Evolutionary conservation across 2,329 filamentous ascomycete genomes (phyloP), one percentile per base, ranked within the genome.

Genomic region (Iodosphaeria phyllophila): DNA sequence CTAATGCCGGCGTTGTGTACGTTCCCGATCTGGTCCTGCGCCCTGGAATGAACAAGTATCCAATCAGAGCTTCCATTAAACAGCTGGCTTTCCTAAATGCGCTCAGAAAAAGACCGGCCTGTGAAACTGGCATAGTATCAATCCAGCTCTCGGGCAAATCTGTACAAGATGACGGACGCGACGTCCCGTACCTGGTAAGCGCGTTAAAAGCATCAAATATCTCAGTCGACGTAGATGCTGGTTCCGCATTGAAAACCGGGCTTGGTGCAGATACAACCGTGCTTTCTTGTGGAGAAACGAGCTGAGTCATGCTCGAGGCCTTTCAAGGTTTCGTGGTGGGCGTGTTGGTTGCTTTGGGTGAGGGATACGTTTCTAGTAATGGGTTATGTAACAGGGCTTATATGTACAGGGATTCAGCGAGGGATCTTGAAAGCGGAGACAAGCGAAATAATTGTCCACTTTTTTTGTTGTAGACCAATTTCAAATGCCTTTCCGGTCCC

Each of bases 1-100:
- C 46, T 22, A 33, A 50, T 2, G 54, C 76, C 31, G 74, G 73
- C 26, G 58, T 48, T 20, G 48, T 65, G 6, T 60, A 55, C 32
- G 57, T 78, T 31, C 50, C 64, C 33, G 54, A 74, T 47, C 49
- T 32, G 22, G 32, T 58, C 11, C 57, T 78, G 23, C 41, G 36
- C 17, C 72, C 71, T 3, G 74, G 73, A 29, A 42, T 51, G 37
- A 74, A 75, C 48, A 47, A 45, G 10, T 58, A 63, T 35, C 40
- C 52, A 22, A 58, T 75, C 43, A 58, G 56, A 29, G 61, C 64
- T 34, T 56, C 42, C 30, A 56, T 72, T 35, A 39, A 62, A 26
- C 58, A 72, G 36, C 32, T 41, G 5, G 35, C 50, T 5, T 48
- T 74, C 24, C 39, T 74, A 15, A 35, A 43, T 3, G 47, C 53